phyloP scores from a whole-genome alignment of 768 basidiomycete species.

The Tylopilus intermedius region DNA sequence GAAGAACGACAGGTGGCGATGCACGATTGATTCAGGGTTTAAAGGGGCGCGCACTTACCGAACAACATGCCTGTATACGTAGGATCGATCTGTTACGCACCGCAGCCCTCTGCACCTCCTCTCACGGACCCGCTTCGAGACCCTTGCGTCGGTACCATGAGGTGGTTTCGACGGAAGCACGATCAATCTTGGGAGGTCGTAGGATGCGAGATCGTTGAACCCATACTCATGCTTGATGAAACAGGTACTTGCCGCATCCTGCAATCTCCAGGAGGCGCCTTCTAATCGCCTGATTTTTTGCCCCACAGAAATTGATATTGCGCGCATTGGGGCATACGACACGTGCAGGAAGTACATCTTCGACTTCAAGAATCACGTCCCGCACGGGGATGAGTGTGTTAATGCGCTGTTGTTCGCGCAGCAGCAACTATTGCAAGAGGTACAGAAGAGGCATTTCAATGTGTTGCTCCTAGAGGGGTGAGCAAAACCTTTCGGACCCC shows the following conservation, averaged over 20 bases:
- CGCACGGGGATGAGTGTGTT: conserved; percentile 42
- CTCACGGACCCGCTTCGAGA: conserved; percentile 16
- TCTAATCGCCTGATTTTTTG: conserved; percentile 5
- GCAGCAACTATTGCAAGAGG: conserved; percentile 55
- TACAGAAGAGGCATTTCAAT: conserved; percentile 55
- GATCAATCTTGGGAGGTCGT: conserved; percentile 77
- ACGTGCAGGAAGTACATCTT: conserved; percentile 61
- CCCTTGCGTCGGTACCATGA: conserved; percentile 20
- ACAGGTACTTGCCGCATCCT: conserved; percentile 41
- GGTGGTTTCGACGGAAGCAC: conserved; percentile 46
- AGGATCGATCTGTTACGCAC: conserved; percentile 14
- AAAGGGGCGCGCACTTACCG: conserved; percentile 8
- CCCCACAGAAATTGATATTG: conserved; percentile 53
- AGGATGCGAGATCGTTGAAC: conserved; percentile 56
- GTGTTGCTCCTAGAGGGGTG: conserved; percentile 65
- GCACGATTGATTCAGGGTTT: conserved; percentile 7
- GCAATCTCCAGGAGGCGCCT: conserved; percentile 3
- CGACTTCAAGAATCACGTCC: conserved; percentile 44
- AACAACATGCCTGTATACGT: conserved; percentile 13
- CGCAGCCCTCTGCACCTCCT: conserved; percentile 11
- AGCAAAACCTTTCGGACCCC: conserved; percentile 7
- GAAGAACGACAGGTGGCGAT: conserved; percentile 20
- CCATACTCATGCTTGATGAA: conserved; percentile 60
- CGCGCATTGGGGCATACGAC: conserved; percentile 47
- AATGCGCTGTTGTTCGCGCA: conserved; percentile 59